phyloP scores from a whole-genome alignment of 2,329 filamentous ascomycete genomes.

The Phoma sp. region DNA sequence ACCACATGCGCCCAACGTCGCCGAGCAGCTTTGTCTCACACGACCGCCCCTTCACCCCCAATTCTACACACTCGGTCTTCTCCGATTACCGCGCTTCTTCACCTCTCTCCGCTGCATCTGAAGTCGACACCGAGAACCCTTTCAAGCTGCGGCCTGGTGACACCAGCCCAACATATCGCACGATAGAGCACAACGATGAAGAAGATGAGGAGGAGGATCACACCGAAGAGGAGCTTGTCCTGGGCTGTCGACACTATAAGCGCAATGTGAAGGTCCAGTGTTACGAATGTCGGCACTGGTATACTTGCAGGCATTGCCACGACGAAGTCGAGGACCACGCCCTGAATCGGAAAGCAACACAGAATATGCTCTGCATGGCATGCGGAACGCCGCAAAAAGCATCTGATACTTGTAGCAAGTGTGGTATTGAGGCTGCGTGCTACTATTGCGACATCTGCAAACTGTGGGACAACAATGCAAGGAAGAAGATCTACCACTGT shows the following conservation, averaged over 20 bases:
- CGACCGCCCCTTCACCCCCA: constrained; percentile 50
- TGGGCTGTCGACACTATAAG: constrained; percentile 93
- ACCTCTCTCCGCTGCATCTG: constrained; percentile 43
- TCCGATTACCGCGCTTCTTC: constrained; percentile 45
- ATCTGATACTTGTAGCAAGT: constrained; percentile 77
- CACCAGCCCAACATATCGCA: constrained; percentile 41
- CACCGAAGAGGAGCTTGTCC: constrained; percentile 54
- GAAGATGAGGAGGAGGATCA: constrained; percentile 60
- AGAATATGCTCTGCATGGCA: constrained; percentile 97
- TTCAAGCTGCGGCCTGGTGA: constrained; percentile 47
- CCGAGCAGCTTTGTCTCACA: constrained; percentile 49
- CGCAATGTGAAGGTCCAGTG: constrained; percentile 97
- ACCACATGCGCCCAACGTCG: constrained; percentile 46
- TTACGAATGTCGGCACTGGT: constrained; percentile 87
- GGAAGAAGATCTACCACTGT: constrained; percentile 95
- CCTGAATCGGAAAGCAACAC: constrained; percentile 82
- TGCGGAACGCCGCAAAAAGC: constrained; percentile 86
- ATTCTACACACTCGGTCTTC: constrained; percentile 44
- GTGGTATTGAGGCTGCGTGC: constrained; percentile 78
- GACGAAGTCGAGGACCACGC: constrained; percentile 81
- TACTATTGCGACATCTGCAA: constrained; percentile 97
- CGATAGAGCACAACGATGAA: constrained; percentile 18
- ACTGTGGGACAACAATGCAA: constrained; percentile 92
- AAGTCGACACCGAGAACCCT: constrained; percentile 43
- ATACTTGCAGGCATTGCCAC: constrained; percentile 94